Conservation (phyloP, 495 filamentous ascomycete species). For the Penicillium angulare region DNA sequence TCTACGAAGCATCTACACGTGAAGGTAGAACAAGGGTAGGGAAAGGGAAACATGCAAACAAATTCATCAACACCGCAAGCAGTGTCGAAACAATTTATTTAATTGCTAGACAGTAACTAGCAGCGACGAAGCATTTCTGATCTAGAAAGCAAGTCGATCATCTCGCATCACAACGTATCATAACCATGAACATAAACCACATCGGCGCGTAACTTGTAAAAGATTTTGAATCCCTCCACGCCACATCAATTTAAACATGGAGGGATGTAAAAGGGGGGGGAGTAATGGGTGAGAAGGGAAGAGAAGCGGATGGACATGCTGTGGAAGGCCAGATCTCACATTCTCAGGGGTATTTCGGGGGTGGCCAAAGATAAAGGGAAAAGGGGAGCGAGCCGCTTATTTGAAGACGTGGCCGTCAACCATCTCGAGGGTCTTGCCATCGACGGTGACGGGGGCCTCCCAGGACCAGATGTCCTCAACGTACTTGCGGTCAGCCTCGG, state of each 20-base stretch:
- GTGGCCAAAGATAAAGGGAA: neutral
- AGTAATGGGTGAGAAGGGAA: conserved; percentile 6
- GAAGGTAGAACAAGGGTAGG: neutral
- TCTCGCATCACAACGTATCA: conserved; percentile 32
- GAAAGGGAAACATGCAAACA: neutral
- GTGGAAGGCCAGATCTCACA: conserved; percentile 6
- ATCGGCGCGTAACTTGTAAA: conserved; percentile 28
- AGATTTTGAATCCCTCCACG: conserved; percentile 16
- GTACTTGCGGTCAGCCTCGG: conserved; percentile 76
- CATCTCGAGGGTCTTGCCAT: conserved; percentile 76
- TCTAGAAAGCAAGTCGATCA: conserved; percentile 19
- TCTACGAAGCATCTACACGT: neutral
- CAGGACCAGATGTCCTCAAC: conserved; percentile 86
- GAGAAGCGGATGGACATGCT: conserved; percentile 10
- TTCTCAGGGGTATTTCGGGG: conserved; percentile 23
- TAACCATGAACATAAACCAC: conserved; percentile 32
- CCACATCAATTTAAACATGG: conserved; percentile 2
- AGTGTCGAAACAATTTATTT: conserved; percentile 16
- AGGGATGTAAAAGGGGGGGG: neutral
- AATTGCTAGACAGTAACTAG: conserved; percentile 23
- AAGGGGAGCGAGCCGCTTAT: conserved; percentile 55
- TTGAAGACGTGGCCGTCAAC: conserved; percentile 98
- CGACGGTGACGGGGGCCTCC: conserved; percentile 74
- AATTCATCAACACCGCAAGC: conserved; percentile 4
- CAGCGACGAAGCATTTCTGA: conserved; percentile 9